These are phyloP conservation scores for Lipomyces sp. DNA, from an alignment of 805 yeast genomes.

Conservation along the genomic window DNA sequence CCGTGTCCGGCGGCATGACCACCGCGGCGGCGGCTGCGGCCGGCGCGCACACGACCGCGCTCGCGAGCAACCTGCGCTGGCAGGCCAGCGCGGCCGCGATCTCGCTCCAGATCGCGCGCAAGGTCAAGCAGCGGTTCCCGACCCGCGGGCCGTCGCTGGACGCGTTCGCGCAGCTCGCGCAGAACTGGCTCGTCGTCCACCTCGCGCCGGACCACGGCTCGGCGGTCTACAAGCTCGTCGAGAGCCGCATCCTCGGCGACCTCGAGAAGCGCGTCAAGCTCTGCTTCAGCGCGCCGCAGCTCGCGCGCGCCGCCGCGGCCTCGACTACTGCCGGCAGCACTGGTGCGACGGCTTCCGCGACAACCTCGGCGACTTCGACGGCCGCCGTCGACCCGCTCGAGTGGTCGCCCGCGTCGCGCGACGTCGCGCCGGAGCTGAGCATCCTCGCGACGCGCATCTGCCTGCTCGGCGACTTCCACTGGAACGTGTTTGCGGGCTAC, in stretches of 20 bases:
- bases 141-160: slow-evolving; percentile 4
- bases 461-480: slow-evolving; percentile 24
- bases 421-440: slow-evolving; percentile 22
- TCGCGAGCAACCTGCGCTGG: slow-evolving; percentile 11
- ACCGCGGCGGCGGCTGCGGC: not conserved
- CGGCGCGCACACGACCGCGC: not conserved
- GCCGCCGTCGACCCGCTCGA: not conserved
- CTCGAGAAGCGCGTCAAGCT: slow-evolving; percentile 14
- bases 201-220: slow-evolving; percentile 4
- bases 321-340: not conserved
- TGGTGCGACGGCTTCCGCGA: not conserved
- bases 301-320: slow-evolving; percentile 2
- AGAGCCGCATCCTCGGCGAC: slow-evolving; percentile 18
- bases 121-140: slow-evolving; percentile 11
- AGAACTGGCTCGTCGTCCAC: slow-evolving; percentile 13
- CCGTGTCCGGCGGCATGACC: not conserved
- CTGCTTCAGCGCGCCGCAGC: not conserved
- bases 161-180: slow-evolving; percentile 8
- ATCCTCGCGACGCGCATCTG: slow-evolving; percentile 21
- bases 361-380: not conserved
- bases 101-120: slow-evolving; percentile 26
- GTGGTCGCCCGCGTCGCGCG: slow-evolving; percentile 11
- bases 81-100: slow-evolving; percentile 5
- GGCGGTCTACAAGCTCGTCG: slow-evolving; percentile 18
- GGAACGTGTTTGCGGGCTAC: slow-evolving; percentile 26